Evolutionary conservation across 2,329 filamentous ascomycete species (phyloP), one percentile per base, ranked within the genome.

Genomic region (Verticillium alfalfae): DNA sequence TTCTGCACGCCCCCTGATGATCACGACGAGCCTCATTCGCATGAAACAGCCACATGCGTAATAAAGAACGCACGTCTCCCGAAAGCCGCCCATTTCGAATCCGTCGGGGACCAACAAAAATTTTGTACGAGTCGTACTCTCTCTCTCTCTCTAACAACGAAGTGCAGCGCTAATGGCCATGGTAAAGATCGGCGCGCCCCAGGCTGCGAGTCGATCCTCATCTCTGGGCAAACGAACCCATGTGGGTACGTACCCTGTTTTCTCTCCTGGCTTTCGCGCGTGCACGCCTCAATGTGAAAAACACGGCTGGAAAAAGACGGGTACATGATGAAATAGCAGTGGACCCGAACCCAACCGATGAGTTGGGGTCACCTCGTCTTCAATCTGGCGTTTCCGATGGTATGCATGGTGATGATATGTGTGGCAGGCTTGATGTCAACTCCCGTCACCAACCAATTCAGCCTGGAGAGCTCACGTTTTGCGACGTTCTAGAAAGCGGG

Each of bases 1-100:
- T 52, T 52, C 45, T 52, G 45, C 45, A 52, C 45, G 55, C 55
- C 55, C 55, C 55, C 55, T 57, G 55, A 57, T n/a, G 55, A 57
- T 57, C 55, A 12, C 34, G 15, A 15, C n/a, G 34, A 37, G 55
- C 55, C 22, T 57, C 55, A 57, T 57, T 38, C 55, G 9, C n/a
- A 22, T 57, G 55, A 57, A 57, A 57, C 55, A 34, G 55, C 55
- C 55, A 57, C 55, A 31, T 16, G 36, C 34, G 34, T 15, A 57
- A 57, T 22, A 31, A 3, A 36, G 5, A 31, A 31, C 26, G 26
- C 26, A 5, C 26, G 5, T 4, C 26, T 31, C 26, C 26, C 26
- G 26, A 31, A 13, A 16, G 10, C 52, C 26, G 52, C 5, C 9
- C n/a, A 16, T 36, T 37, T 57, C 55, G 16, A 57, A 38, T 36